Percentiles rank a stretch among this genome's conserved stretches.
phyloP scores from a whole-genome alignment of 305 asterid genomes.

The Rubia occidens region DNA sequence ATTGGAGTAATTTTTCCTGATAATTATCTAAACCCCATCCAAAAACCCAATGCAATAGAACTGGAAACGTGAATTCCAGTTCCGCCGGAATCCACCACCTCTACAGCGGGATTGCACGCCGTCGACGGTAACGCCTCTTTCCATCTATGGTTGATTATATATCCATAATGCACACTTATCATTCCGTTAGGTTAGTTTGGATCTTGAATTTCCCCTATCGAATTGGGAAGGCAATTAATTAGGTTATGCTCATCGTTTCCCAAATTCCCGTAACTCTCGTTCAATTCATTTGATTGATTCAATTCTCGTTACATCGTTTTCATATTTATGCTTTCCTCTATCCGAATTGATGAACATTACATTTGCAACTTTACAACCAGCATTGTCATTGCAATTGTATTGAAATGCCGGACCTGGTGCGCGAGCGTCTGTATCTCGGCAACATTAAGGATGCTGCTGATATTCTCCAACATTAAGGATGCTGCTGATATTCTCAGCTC shows the following conservation, averaged over 20 bases:
- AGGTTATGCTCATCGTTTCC: not conserved
- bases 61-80: not conserved
- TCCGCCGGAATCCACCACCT: not conserved
- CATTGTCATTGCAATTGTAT: not conserved
- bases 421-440: slow-evolving; percentile 2
- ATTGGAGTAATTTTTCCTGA: too few species aligned
- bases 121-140: not conserved
- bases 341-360: not conserved
- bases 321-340: not conserved
- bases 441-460: slow-evolving; percentile 1
- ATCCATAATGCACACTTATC: not conserved
- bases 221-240: not conserved
- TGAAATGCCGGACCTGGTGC: not conserved
- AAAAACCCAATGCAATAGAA: not conserved
- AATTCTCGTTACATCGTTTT: not conserved
- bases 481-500: too few species aligned
- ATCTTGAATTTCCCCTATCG: not conserved
- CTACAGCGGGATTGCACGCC: not conserved
- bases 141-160: not conserved
- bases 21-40: not conserved
- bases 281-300: not conserved
- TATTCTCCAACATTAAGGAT: not conserved
- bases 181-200: not conserved
- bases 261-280: too few species aligned
- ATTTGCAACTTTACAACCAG: not conserved